Percentiles rank a stretch among this genome's conserved stretches.
Conservation (phyloP, 257 asterid genomes). For the Petunia axillaris region DNA sequence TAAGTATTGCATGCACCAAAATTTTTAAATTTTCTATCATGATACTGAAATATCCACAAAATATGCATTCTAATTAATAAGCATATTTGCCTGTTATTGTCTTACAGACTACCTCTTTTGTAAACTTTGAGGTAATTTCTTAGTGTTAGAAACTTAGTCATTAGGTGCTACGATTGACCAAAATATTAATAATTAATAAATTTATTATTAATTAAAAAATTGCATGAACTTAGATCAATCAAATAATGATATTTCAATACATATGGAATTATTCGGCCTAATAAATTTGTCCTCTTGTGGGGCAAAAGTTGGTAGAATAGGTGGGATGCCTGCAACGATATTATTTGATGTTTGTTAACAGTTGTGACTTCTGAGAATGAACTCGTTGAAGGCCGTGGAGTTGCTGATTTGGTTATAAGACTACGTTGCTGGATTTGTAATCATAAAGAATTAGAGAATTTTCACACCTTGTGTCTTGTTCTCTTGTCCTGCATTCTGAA, state of each 20-base stretch:
- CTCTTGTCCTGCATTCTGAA: background rate
- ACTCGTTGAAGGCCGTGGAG: constrained; percentile 7
- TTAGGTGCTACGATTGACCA: background rate
- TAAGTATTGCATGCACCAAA: background rate
- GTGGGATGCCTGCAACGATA: background rate
- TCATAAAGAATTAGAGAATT: constrained; percentile 1
- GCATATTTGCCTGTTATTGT: background rate
- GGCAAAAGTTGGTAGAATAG: background rate
- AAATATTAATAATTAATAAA: too few species aligned
- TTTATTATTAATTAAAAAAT: too few species aligned
- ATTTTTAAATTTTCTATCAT: constrained; percentile 16
- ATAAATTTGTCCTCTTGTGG: background rate
- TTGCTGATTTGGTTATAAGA: background rate
- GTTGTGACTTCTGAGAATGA: constrained; percentile 15
- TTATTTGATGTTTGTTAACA: constrained; percentile 3
- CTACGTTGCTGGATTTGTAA: background rate
- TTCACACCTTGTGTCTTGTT: constrained; percentile 12
- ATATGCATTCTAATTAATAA: background rate
- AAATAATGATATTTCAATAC: too few species aligned
- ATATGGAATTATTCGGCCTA: too few species aligned
- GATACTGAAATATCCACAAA: constrained; percentile 5
- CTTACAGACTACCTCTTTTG: background rate
- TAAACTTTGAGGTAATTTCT: background rate
- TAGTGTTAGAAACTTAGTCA: background rate
- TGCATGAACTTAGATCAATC: too few species aligned